Conservation (phyloP, 192 early-diverging fungal species). For the Umbelopsis isabellina region DNA sequence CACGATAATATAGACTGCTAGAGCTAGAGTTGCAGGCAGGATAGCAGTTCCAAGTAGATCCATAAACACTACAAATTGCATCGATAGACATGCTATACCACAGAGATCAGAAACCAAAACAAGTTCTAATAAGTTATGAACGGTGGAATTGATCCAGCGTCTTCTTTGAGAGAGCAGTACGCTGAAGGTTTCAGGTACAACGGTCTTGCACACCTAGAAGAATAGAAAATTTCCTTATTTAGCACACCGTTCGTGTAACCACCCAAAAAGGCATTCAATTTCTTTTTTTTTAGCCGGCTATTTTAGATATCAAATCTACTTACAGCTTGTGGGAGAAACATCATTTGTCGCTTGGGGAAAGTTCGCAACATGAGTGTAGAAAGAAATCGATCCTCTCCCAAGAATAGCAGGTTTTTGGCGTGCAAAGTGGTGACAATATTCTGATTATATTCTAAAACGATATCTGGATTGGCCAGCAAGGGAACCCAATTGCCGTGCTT, state of each 20-base stretch:
- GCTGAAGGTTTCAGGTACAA: slow-evolving; percentile 71
- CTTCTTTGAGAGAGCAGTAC: slow-evolving; percentile 83
- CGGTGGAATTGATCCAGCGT: slow-evolving; percentile 91
- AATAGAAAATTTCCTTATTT: not conserved
- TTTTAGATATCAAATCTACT: not conserved
- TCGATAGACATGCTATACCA: slow-evolving; percentile 83
- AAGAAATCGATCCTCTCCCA: slow-evolving; percentile 88
- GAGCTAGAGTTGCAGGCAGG: slow-evolving; percentile 62
- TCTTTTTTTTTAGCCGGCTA: no score
- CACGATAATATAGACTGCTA: slow-evolving; percentile 55
- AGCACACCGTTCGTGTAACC: slow-evolving; percentile 46
- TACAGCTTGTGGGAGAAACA: slow-evolving; percentile 80
- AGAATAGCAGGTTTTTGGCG: slow-evolving; percentile 81
- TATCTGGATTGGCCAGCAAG: slow-evolving; percentile 85
- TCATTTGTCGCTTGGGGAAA: slow-evolving; percentile 84
- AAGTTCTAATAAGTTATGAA: slow-evolving; percentile 87
- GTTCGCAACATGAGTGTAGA: slow-evolving; percentile 85
- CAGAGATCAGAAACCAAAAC: slow-evolving; percentile 86
- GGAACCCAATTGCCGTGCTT: slow-evolving; percentile 76
- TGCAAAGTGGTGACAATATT: slow-evolving; percentile 79
- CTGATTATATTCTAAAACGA: slow-evolving; percentile 78
- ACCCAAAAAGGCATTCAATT: no score
- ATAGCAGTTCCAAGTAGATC: slow-evolving; percentile 69
- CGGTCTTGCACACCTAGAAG: slow-evolving; percentile 62
- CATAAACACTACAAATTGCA: slow-evolving; percentile 71